phyloP scores from a whole-genome alignment of 2,329 filamentous ascomycete genomes.

The Graphilbum sp. region DNA sequence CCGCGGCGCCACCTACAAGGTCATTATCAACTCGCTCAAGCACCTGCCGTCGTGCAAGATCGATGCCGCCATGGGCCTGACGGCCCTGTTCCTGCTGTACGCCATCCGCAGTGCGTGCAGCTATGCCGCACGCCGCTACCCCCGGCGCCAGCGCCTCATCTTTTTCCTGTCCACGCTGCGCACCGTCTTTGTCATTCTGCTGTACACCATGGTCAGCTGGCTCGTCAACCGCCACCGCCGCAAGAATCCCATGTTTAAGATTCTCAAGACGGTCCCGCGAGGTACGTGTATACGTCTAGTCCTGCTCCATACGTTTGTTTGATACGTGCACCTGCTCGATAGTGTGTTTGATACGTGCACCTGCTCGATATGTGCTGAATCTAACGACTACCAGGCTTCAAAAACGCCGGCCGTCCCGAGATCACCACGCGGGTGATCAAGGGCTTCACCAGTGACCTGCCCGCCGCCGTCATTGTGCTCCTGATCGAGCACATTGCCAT shows the following conservation, averaged over 20 bases:
- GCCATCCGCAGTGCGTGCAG: constrained; percentile 51
- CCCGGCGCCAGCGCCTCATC: constrained; percentile 52
- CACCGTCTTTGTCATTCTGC: constrained; percentile 76
- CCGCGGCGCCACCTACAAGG: constrained; percentile 59
- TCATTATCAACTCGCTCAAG: constrained; percentile 71
- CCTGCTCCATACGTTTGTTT: too few species aligned
- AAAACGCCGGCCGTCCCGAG: constrained; percentile 58
- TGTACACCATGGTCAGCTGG: constrained; percentile 87
- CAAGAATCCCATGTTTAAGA: constrained; percentile 50
- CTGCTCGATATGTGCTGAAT: too few species aligned
- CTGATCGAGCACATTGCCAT: constrained; percentile 97
- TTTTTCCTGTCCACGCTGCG: constrained; percentile 89
- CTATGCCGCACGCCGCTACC: constrained; percentile 50
- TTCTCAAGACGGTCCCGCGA: constrained; percentile 63
- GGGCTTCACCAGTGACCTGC: constrained; percentile 56
- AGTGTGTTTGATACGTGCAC: too few species aligned
- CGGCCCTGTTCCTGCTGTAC: constrained; percentile 64
- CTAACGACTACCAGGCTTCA: constrained; percentile 58
- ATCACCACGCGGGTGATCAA: constrained; percentile 51
- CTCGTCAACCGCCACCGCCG: constrained; percentile 56
- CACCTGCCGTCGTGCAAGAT: constrained; percentile 47
- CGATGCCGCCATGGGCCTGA: constrained; percentile 83
- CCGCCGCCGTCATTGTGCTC: constrained; percentile 76
- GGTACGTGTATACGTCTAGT: constrained; percentile 24
- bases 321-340: too few species aligned